Evolutionary conservation across 345 rosid species (phyloP), one percentile per base, ranked within the genome.

Genomic region (Raphanus raphanistrum): DNA sequence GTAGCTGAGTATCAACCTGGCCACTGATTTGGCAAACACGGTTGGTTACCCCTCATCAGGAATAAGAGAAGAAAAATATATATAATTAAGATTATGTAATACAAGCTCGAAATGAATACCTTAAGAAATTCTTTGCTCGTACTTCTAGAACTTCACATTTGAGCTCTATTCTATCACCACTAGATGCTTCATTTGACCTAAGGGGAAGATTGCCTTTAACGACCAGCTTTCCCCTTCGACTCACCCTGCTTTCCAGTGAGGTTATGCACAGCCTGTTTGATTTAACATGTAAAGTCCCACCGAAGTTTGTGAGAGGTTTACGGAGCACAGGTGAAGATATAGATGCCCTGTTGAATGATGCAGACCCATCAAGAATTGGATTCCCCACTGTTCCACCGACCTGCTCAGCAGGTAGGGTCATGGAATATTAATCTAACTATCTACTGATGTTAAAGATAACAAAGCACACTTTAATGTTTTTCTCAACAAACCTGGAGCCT

Each of bases 81-180:
- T 6, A 32, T 21, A 21, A 21, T 59, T 66, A 72, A 58, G 65
- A 31, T 5, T 10, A n/a, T 36, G 33, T 38, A 10, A 38, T 16
- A 73, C 65, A 60, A 50, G 70, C 59, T 73, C 27, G 5, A 67
- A 61, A 43, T 21, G 36, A 71, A 45, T 81, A 92, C 99, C 98
- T 95, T 73, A 95, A 54, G 60, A 92, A 76, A 77, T 92, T 95
- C 85, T 92, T 95, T 38, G 99, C 98, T 73, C 88, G 88, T 36
- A 95, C 99, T 92, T 95, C 99, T 66, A 95, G 78, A 76, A 78
- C 88, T 86, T 95, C 99, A 84, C 99, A 95, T 87, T 95, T 95
- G 86, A 95, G 87, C 81, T 89, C 92, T 58, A 95, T 88, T 80
- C 85, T 89, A 87, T 95, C 98, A 55, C 82, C 90, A 70, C 6